These are phyloP conservation scores for Rhizoclosmatium globosum DNA, from an alignment of 192 early-diverging fungal species.

Conservation along the genomic window DNA sequence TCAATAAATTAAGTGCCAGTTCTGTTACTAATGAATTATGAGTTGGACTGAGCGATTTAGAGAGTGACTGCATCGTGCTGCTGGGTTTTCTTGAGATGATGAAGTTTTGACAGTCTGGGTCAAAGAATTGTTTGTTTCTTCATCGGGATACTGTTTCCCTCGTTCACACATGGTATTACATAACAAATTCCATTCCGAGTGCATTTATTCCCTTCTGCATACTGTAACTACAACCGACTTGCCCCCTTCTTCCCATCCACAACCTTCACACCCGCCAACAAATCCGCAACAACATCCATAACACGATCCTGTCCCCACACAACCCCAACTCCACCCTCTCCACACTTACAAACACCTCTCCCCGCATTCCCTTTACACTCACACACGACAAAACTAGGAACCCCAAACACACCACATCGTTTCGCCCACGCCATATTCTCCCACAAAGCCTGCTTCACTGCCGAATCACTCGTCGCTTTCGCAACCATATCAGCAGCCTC, in stretches of 20 bases:
- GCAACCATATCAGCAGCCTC: background rate
- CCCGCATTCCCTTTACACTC: slow-evolving; percentile 3
- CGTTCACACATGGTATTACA: too few species aligned
- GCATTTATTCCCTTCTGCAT: too few species aligned
- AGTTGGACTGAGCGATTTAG: too few species aligned
- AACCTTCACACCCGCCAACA: background rate
- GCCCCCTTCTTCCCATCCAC: background rate
- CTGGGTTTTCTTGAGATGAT: too few species aligned
- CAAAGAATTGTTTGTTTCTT: too few species aligned
- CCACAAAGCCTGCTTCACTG: slow-evolving; percentile 30
- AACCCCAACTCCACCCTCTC: background rate
- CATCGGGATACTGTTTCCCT: too few species aligned
- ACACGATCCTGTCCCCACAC: slow-evolving; percentile 39
- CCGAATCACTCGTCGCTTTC: background rate
- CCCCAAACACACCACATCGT: slow-evolving; percentile 20
- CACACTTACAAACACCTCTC: background rate
- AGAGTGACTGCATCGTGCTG: too few species aligned
- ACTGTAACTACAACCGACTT: too few species aligned
- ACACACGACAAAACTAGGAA: slow-evolving; percentile 27
- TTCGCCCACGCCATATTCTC: slow-evolving; percentile 15
- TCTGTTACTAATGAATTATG: too few species aligned
- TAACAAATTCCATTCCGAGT: too few species aligned
- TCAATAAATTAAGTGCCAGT: background rate
- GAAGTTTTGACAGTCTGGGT: too few species aligned
- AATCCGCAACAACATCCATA: slow-evolving; percentile 22